These are phyloP conservation scores for Maudiozyma barnettii DNA, from an alignment of 805 yeast species.

Conservation along the genomic window DNA sequence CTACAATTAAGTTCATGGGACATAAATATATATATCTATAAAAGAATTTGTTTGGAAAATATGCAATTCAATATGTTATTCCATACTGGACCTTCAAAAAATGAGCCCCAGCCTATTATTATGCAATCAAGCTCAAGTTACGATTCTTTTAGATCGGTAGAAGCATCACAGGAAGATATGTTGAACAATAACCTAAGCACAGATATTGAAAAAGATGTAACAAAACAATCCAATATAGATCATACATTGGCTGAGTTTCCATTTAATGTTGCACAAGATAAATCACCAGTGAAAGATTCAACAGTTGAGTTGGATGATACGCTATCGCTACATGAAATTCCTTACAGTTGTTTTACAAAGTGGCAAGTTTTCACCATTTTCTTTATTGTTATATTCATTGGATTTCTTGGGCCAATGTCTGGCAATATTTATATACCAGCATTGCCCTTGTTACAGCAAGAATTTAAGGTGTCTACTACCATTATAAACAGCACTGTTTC, in stretches of 20 bases:
- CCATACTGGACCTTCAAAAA: background rate
- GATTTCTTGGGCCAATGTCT: slow-evolving; percentile 47
- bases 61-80: background rate
- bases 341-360: slow-evolving; percentile 31
- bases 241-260: background rate
- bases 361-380: slow-evolving; percentile 29
- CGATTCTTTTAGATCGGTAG: slow-evolving; percentile 3
- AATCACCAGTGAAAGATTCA: background rate
- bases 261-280: background rate
- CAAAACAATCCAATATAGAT: background rate
- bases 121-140: slow-evolving; percentile 1
- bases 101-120: background rate
- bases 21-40: too few species aligned
- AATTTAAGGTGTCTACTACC: slow-evolving; percentile 34
- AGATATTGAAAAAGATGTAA: background rate
- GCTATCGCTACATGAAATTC: background rate
- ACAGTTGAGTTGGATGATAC: background rate
- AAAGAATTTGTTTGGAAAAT: background rate
- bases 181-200: background rate
- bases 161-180: slow-evolving; percentile 1
- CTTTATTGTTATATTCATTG: slow-evolving; percentile 38
- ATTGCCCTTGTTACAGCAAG: slow-evolving; percentile 36
- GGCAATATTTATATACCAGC: slow-evolving; percentile 52
- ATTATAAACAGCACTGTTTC: slow-evolving; percentile 48
- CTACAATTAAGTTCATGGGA: too few species aligned